These are phyloP conservation scores for Eutypa lata DNA, from an alignment of 2,329 filamentous ascomycete genomes.

Conservation along the genomic window DNA sequence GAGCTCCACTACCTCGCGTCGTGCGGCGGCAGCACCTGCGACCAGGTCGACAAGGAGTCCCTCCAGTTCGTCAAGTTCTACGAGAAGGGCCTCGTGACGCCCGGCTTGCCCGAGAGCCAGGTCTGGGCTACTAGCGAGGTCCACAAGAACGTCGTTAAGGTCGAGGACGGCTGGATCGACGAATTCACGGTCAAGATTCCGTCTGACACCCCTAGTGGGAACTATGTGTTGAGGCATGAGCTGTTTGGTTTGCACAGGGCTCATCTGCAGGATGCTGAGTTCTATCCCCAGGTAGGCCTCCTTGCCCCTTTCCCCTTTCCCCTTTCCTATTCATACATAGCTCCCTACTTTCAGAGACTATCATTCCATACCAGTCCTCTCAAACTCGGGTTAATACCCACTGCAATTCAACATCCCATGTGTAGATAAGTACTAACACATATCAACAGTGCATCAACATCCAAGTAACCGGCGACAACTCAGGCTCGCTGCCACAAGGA, in stretches of 20 bases:
- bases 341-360: no score
- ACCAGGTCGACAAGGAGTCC: conserved; percentile 25
- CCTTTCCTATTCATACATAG: no score
- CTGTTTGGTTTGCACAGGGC: conserved; percentile 25
- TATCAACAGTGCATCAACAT: conserved; percentile 20
- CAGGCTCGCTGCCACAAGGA: conserved; percentile 11
- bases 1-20: conserved; percentile 33
- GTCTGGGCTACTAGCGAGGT: conserved; percentile 40
- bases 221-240: conserved; percentile 24
- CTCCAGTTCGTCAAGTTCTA: conserved; percentile 30
- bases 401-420: background rate
- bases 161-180: conserved; percentile 46
- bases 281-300: conserved; percentile 23
- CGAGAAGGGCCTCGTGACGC: conserved; percentile 23
- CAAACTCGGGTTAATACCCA: no score
- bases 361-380: no score
- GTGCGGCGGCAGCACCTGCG: conserved; percentile 29
- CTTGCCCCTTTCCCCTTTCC: no score
- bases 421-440: conserved; percentile 5
- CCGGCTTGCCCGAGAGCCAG: conserved; percentile 30
- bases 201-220: conserved; percentile 27
- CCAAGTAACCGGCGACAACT: conserved; percentile 15
- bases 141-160: conserved; percentile 37
- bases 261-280: conserved; percentile 15
- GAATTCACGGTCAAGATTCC: conserved; percentile 25